Evolutionary conservation across 345 rosid species (phyloP), one percentile per base, ranked within the genome.

Genomic region (Nephelium lappaceum): DNA sequence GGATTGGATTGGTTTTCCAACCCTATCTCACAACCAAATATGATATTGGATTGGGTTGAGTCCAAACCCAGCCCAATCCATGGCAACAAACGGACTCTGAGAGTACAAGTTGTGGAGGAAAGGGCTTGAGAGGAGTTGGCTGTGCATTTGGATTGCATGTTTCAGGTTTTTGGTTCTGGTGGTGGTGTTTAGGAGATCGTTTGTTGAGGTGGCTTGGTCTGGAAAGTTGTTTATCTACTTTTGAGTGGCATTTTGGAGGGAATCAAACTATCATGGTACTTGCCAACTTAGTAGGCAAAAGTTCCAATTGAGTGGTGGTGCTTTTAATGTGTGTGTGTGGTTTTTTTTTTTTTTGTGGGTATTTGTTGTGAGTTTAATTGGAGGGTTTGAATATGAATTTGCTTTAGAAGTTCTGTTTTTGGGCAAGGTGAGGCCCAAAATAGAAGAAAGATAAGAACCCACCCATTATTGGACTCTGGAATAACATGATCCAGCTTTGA

Each of bases 31-130:
- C 36, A 31, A 31, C 36, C 36, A 31, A 31, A 31, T 31, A 31
- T 31, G 36, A 31, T 4, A 31, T 31, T 31, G 3, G 36, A 31
- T 0, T 2, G 36, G 36, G 36, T 31, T 31, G 2, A 2, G 36
- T 31, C 36, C 36, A 31, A 31, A 31, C 36, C 0, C 36, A 31
- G 3, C 3, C 36, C 36, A 31, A 31, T 31, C 3, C 3, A 31
- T 31, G 36, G 36, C 36, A 31, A 31, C 36, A 31, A 31, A 1
- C 3, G 36, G 1, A 31, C 36, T 4, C 36, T 31, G 3, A 78
- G 86, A 49, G 69, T 84, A 84, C 21, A 60, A 47, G 80, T 58
- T 76, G 78, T 85, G 85, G 77, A 87, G 88, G 78, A 63, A 63
- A 74, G 12, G 21, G 80, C 61, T 84, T 67, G 84, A 19, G 79